Conservation (phyloP, 2,329 filamentous ascomycete species). For the Paraphaeosphaeria sporulosa region DNA sequence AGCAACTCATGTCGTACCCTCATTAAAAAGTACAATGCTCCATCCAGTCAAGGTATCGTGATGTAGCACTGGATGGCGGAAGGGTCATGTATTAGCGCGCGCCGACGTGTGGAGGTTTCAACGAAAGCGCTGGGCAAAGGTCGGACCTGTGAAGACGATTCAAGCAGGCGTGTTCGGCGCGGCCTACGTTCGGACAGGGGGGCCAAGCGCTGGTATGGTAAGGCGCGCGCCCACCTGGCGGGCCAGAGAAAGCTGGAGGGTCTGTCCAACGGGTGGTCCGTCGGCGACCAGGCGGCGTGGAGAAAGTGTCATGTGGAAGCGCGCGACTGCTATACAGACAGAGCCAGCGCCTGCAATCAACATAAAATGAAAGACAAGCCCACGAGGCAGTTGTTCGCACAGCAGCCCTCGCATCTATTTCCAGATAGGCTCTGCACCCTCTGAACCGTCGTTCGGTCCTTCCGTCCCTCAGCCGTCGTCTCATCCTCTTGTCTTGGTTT, state of each 20-base stretch:
- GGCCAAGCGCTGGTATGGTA: slow-evolving; percentile 40
- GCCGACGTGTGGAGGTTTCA: slow-evolving; percentile 44
- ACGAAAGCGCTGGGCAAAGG: slow-evolving; percentile 23
- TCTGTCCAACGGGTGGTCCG: slow-evolving; percentile 35
- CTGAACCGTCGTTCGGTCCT: slow-evolving; percentile 21
- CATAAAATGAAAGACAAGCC: slow-evolving; percentile 42
- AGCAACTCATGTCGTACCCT: slow-evolving; percentile 29
- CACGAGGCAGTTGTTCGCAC: slow-evolving; percentile 37
- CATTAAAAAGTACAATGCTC: slow-evolving; percentile 31
- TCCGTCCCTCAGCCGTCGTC: slow-evolving; percentile 25
- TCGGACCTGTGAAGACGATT: slow-evolving; percentile 39
- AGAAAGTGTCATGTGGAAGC: slow-evolving; percentile 42
- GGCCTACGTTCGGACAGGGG: slow-evolving; percentile 33
- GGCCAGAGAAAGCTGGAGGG: slow-evolving; percentile 40
- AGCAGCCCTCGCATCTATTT: slow-evolving; percentile 28
- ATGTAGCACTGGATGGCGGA: slow-evolving; percentile 31
- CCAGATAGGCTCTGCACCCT: slow-evolving; percentile 25
- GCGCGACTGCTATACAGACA: slow-evolving; percentile 44
- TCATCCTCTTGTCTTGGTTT: slow-evolving; percentile 37
- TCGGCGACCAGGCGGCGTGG: slow-evolving; percentile 32
- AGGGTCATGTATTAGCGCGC: slow-evolving; percentile 40
- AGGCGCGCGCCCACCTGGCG: slow-evolving; percentile 44
- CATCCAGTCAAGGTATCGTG: slow-evolving; percentile 30
- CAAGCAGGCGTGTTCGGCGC: slow-evolving; percentile 35
- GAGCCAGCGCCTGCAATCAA: slow-evolving; percentile 45